Percentiles rank a stretch among this genome's conserved stretches.
Conservation (phyloP, 768 basidiomycete genomes). For the Scleroderma bovista region DNA sequence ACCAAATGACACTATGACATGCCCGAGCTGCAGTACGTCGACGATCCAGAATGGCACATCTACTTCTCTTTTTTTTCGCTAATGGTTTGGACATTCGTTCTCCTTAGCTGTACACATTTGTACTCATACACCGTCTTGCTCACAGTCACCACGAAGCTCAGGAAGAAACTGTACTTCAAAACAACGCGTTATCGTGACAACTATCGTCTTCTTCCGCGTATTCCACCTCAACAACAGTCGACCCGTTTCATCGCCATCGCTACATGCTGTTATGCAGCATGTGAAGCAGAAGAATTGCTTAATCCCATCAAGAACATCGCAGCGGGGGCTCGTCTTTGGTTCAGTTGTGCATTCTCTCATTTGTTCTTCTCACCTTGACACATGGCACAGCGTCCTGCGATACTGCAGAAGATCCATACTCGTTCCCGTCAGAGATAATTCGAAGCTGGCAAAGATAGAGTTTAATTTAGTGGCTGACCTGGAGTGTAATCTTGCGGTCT, state of each 20-base stretch:
- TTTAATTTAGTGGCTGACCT: constrained; percentile 97
- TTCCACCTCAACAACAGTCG: constrained; percentile 97
- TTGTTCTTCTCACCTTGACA: not conserved
- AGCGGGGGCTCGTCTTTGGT: constrained; percentile 72
- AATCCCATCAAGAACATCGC: constrained; percentile 92
- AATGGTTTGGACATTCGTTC: constrained; percentile 45
- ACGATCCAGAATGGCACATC: constrained; percentile 69
- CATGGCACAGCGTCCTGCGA: not conserved
- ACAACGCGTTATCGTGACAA: constrained; percentile 90
- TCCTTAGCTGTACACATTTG: not conserved
- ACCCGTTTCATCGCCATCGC: constrained; percentile 89
- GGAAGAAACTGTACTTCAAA: constrained; percentile 76
- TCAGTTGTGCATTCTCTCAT: constrained; percentile 50
- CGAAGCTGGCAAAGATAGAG: constrained; percentile 96
- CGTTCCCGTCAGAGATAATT: constrained; percentile 85
- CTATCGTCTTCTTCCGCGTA: constrained; percentile 92
- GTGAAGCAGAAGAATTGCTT: constrained; percentile 95
- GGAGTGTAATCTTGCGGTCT: constrained; percentile 89
- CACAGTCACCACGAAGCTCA: constrained; percentile 79
- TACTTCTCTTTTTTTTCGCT: constrained; percentile 88
- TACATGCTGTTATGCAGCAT: constrained; percentile 92
- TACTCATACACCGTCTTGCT: not conserved
- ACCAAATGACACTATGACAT: constrained; percentile 65
- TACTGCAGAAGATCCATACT: constrained; percentile 53
- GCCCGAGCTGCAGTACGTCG: constrained; percentile 76